A percentile compares a stretch with the other conserved stretches of the same genome.
Evolutionary conservation across 2,329 filamentous ascomycete species (phyloP).

Genomic region (Seiridium cupressi): DNA sequence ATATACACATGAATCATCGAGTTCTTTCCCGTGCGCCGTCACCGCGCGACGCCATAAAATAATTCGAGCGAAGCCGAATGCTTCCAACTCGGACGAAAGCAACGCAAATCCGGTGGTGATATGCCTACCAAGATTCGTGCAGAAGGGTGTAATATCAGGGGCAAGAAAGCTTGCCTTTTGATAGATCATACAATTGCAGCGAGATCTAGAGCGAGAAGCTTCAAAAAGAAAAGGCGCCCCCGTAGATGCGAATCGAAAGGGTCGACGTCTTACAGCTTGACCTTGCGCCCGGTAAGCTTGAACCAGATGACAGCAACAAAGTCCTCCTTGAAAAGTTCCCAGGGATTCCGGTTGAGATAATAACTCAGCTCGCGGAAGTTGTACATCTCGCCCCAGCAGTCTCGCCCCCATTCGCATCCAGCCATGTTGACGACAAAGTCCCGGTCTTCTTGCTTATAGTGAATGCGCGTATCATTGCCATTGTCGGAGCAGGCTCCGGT

Average conservation of each 20-base stretch:
- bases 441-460: slow-evolving; percentile 81
- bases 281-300: slow-evolving; percentile 60
- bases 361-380: slow-evolving; percentile 90
- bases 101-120: not conserved
- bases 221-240: not conserved
- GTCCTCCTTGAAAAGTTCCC: slow-evolving; percentile 75
- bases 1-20: slow-evolving; percentile 7
- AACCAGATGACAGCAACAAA: slow-evolving; percentile 59
- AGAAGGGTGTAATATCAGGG: slow-evolving; percentile 3
- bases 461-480: slow-evolving; percentile 71
- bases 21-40: not conserved
- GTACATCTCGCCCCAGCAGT: slow-evolving; percentile 99
- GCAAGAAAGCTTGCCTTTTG: not conserved
- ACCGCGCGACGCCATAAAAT: not conserved
- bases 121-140: not conserved
- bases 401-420: slow-evolving; percentile 92
- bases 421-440: slow-evolving; percentile 99
- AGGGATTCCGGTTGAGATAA: slow-evolving; percentile 77
- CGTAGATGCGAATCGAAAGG: not conserved
- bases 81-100: not conserved
- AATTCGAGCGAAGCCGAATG: not conserved
- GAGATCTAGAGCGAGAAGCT: not conserved
- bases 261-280: slow-evolving; percentile 45
- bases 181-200: not conserved
- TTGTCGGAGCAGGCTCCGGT: slow-evolving; percentile 82